A percentile compares a stretch with the other conserved stretches of the same genome.
phyloP scores from a whole-genome alignment of 495 filamentous ascomycete species.

The Diplogelasinospora grovesii region DNA sequence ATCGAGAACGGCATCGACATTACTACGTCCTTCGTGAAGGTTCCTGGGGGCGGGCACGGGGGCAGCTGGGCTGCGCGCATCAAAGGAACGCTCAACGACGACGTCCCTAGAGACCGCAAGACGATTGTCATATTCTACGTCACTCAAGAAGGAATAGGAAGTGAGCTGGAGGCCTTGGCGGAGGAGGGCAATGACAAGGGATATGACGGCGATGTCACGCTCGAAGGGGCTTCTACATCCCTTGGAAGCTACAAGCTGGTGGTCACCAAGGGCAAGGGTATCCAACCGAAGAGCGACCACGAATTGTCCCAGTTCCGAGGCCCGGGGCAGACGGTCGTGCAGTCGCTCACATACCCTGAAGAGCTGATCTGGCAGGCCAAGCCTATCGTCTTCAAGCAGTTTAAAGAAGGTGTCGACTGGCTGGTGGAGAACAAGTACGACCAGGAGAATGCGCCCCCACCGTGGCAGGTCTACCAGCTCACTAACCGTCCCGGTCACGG shows the following conservation, averaged over 20 bases:
- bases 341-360: constrained; percentile 59
- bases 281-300: constrained; percentile 55
- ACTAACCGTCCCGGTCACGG: constrained; percentile 60
- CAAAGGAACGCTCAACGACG: constrained; percentile 71
- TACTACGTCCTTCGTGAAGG: constrained; percentile 87
- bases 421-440: constrained; percentile 60
- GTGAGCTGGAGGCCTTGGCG: constrained; percentile 49
- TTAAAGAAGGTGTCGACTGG: constrained; percentile 70
- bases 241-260: constrained; percentile 82
- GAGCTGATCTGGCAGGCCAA: constrained; percentile 83
- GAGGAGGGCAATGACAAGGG: constrained; percentile 48
- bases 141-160: constrained; percentile 69
- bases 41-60: constrained; percentile 79
- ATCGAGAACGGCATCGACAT: constrained; percentile 80
- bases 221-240: constrained; percentile 64
- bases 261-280: constrained; percentile 61
- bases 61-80: constrained; percentile 89
- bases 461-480: constrained; percentile 80
- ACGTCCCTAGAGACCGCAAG: constrained; percentile 54
- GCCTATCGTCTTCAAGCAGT: constrained; percentile 64
- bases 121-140: constrained; percentile 77
- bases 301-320: constrained; percentile 55
- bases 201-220: constrained; percentile 59
- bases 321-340: constrained; percentile 69
- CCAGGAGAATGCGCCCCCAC: constrained; percentile 67